Base-by-base conservation (phyloP, 345 rosid genomes). In the Gossypium stocksii region DNA sequence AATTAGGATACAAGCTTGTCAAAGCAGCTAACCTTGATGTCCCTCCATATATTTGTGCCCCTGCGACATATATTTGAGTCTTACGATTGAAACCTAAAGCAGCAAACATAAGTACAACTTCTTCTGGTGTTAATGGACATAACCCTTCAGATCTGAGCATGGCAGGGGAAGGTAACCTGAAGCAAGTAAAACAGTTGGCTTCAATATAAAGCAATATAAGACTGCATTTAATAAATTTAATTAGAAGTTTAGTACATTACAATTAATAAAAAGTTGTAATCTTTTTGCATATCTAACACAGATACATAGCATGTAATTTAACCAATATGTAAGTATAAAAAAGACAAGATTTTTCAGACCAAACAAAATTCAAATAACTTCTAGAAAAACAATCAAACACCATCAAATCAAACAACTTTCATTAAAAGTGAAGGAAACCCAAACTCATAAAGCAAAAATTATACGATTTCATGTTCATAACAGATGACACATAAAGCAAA, bases 61-160 rank as follows among this genome's bases (percentile, higher is more conserved):
- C 97, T 2, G 99, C 99, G 49, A 95, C 89, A 51, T 81, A 95
- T 58, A 93, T 78, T 48, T 77, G 91, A 1, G 98, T 90, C 85
- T 86, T 86, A 25, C 97, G 83, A 72, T 78, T 86, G 82, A 95
- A 95, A 69, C 99, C 97, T 16, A 95, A 97, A 77, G 94, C 97
- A 2, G 89, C 93, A 64, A 95, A 94, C 94, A 91, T 90, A 45
- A 93, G 97, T 60, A 90, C 87, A 0, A 97, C 89, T 85, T 93
- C 98, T 86, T 95, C 97, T 7, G 97, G 98, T 41, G 97, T 83
- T 76, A 95, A 83, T 2, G 98, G 97, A 54, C 97, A 93, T 66
- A 95, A 79, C 59, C 99, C 98, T 85, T 91, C 98, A 12, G 84
- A 80, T 72, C 97, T 88, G 71, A 93, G 83, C 45, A 73, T 86